A percentile compares a stretch with the other conserved stretches of the same genome.
phyloP scores from a whole-genome alignment of 139 green algal genomes.

The Chlamydomonas sphaeroides region DNA sequence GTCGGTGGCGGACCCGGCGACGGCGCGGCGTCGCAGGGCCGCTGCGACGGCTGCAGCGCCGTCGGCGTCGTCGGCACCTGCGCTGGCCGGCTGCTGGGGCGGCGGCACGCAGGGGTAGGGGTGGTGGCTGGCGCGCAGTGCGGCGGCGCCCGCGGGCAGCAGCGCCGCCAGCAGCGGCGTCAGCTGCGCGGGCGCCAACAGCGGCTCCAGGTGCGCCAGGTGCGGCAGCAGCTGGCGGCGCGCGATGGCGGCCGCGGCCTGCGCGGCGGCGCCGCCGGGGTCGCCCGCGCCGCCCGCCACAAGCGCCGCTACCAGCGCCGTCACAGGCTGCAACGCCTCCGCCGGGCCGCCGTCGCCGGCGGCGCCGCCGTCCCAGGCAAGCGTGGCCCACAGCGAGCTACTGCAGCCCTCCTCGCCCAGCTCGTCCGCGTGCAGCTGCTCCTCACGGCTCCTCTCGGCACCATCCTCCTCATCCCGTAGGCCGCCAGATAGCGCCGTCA shows the following conservation, averaged over 20 bases:
- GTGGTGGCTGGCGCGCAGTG: neutral
- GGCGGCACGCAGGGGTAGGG: neutral
- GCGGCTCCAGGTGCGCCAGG: neutral
- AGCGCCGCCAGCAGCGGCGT: conserved; percentile 20
- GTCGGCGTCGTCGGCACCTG: neutral
- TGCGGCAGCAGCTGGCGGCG: neutral
- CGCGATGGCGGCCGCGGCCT: neutral
- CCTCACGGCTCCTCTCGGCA: too few relatives aligned
- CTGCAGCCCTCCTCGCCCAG: neutral
- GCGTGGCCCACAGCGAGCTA: neutral
- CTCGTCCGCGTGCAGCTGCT: neutral
- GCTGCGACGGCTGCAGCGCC: neutral
- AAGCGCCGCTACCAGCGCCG: conserved; percentile 12
- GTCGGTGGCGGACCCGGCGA: neutral
- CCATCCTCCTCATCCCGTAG: too few relatives aligned
- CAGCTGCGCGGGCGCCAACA: conserved; percentile 1
- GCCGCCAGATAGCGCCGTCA: too few relatives aligned
- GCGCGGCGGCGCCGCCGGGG: neutral
- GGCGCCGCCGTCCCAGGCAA: too few relatives aligned
- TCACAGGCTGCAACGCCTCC: neutral
- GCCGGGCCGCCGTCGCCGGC: neutral
- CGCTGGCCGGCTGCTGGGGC: neutral
- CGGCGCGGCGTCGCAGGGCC: conserved; percentile 8
- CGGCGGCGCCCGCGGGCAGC: neutral
- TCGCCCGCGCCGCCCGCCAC: neutral